Conservation (phyloP, 257 asterid species). For the Ballota nigra region DNA sequence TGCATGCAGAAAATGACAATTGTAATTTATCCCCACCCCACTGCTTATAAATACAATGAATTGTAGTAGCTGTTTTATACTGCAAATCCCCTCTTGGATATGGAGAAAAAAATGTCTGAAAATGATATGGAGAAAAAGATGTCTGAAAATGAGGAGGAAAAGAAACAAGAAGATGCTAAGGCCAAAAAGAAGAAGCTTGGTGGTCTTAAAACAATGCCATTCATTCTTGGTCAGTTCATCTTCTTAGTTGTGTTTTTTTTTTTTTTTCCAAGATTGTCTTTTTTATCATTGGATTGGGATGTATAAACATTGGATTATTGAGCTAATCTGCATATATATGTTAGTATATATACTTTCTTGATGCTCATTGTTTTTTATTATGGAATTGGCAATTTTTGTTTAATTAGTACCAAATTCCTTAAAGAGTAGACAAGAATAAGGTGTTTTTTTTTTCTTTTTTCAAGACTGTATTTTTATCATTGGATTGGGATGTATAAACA, state of each 20-base stretch:
- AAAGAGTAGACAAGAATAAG: too few relatives aligned
- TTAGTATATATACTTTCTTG: background rate
- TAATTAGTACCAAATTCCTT: background rate
- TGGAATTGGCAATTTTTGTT: background rate
- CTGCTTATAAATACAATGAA: conserved; percentile 28
- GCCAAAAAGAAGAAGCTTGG: conserved; percentile 43
- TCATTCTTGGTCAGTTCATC: conserved; percentile 61
- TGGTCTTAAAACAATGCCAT: conserved; percentile 77
- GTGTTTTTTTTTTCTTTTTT: too few relatives aligned
- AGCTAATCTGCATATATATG: background rate
- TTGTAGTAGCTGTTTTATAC: background rate
- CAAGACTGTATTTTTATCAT: too few relatives aligned
- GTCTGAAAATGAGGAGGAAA: conserved; percentile 33
- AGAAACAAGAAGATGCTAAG: conserved; percentile 11
- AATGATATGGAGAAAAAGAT: conserved; percentile 32
- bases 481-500: too few relatives aligned
- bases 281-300: too few relatives aligned
- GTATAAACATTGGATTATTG: background rate
- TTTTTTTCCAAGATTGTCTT: background rate
- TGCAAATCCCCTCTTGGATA: conserved; percentile 15
- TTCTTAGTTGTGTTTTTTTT: background rate
- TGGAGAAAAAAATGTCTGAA: conserved; percentile 37
- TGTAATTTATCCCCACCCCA: background rate
- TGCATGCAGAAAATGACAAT: background rate
- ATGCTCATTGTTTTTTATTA: background rate